These are phyloP conservation scores for Pseudotsuga menziesii DNA, from an alignment of 75 land plant species.

Conservation along the genomic window DNA sequence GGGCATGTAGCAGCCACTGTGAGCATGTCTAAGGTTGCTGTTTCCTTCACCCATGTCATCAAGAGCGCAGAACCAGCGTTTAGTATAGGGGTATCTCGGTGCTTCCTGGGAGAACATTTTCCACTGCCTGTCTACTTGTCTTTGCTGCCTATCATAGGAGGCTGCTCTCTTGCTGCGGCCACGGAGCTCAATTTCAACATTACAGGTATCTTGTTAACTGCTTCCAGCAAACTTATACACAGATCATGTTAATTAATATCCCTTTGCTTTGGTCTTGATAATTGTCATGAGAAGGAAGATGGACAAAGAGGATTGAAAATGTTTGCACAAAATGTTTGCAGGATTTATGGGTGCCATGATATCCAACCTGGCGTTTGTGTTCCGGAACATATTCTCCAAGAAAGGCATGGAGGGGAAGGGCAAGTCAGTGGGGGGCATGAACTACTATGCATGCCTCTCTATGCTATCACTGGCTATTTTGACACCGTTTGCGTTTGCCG, in stretches of 20 bases:
- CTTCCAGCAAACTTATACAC: not conserved
- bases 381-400: conserved; percentile 76
- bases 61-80: conserved; percentile 84
- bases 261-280: no score
- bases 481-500: conserved; percentile 67
- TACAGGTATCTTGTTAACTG: conserved; percentile 32
- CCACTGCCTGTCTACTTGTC: conserved; percentile 61
- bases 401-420: conserved; percentile 60
- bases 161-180: conserved; percentile 55
- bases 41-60: conserved; percentile 78
- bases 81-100: conserved; percentile 58
- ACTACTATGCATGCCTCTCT: conserved; percentile 74
- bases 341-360: conserved; percentile 89
- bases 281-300: not conserved
- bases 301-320: no score
- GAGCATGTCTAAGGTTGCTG: conserved; percentile 83
- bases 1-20: conserved; percentile 86
- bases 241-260: no score
- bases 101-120: conserved; percentile 57
- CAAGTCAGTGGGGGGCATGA: conserved; percentile 70
- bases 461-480: conserved; percentile 56
- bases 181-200: conserved; percentile 84
- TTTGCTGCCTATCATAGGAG: conserved; percentile 70
- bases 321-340: not conserved
- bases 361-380: conserved; percentile 78